phyloP scores from a whole-genome alignment of 495 filamentous ascomycete species.

The Bacidia gigantensis region DNA sequence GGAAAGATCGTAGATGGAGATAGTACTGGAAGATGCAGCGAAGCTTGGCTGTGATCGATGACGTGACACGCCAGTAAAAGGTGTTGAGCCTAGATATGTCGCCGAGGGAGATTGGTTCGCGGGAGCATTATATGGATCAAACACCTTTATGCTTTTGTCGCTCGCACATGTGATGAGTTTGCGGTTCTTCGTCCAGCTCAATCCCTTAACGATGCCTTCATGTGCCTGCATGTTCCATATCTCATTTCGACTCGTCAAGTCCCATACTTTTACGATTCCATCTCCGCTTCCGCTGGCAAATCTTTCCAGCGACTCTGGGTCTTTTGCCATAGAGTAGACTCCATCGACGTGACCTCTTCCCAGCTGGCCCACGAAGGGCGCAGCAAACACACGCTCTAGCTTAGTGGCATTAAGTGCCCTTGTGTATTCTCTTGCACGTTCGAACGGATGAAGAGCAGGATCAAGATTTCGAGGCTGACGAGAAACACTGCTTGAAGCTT shows the following conservation, averaged over 20 bases:
- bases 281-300: conserved; percentile 73
- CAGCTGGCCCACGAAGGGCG: conserved; percentile 79
- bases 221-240: conserved; percentile 71
- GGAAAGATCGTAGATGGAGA: conserved; percentile 78
- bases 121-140: conserved; percentile 69
- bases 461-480: conserved; percentile 78
- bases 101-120: conserved; percentile 50
- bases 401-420: conserved; percentile 84
- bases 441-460: conserved; percentile 87
- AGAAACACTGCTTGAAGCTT: conserved; percentile 61
- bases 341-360: conserved; percentile 90
- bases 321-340: conserved; percentile 63
- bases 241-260: conserved; percentile 64
- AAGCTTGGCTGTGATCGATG: conserved; percentile 62
- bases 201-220: conserved; percentile 79
- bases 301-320: conserved; percentile 50
- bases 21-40: conserved; percentile 63
- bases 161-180: conserved; percentile 82
- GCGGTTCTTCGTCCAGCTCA: conserved; percentile 73
- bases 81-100: conserved; percentile 67
- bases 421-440: conserved; percentile 84
- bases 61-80: conserved; percentile 74
- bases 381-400: conserved; percentile 88
- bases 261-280: conserved; percentile 90
- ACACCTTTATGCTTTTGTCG: conserved; percentile 78